phyloP scores from a whole-genome alignment of 2,329 filamentous ascomycete genomes.

The Acrocalymma vagum region DNA sequence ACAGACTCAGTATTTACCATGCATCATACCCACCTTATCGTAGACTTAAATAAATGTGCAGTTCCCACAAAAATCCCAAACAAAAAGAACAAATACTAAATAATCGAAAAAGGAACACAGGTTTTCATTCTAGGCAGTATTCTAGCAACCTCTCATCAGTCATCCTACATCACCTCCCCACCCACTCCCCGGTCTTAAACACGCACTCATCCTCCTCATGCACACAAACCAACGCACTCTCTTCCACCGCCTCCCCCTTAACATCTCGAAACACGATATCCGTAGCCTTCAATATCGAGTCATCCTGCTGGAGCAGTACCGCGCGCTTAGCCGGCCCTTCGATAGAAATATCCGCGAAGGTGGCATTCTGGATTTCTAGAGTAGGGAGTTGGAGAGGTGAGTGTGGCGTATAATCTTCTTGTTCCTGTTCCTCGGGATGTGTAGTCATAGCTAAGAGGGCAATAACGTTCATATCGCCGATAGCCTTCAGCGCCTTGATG shows the following conservation, averaged over 20 bases:
- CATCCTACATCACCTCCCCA: constrained; percentile 1
- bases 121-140: no score
- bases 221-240: constrained; percentile 12
- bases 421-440: constrained; percentile 3
- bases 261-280: constrained; percentile 12
- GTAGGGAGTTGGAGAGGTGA: no score
- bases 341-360: constrained; percentile 18
- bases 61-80: no score
- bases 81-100: no score
- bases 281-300: constrained; percentile 9
- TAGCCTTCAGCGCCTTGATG: constrained; percentile 10
- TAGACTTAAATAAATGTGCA: no score
- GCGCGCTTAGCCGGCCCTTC: constrained; percentile 7
- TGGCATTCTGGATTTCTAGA: constrained; percentile 20
- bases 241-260: constrained; percentile 9
- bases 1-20: no score
- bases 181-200: constrained; percentile 11
- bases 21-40: no score
- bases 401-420: no score
- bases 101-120: no score
- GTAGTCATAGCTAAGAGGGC: constrained; percentile 2
- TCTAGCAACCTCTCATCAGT: background rate
- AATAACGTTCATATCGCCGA: constrained; percentile 17
- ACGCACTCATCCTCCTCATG: constrained; percentile 9
- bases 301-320: constrained; percentile 8